These are phyloP conservation scores for Diatrype stigma DNA, from an alignment of 2,329 filamentous ascomycete genomes.

Conservation along the genomic window DNA sequence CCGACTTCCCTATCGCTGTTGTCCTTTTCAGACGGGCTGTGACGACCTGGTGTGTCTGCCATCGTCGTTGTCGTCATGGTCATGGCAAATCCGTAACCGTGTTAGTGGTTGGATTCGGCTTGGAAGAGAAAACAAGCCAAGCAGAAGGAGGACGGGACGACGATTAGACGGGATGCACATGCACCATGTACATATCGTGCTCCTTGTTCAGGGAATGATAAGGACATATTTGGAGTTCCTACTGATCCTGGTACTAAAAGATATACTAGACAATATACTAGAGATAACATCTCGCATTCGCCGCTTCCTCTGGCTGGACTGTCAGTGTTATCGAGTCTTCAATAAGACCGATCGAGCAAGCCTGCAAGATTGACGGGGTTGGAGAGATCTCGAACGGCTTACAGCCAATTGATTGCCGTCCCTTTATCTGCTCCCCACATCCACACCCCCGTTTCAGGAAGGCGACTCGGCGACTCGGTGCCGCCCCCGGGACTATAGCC, in stretches of 20 bases:
- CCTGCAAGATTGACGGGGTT: background rate
- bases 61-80: background rate
- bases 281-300: background rate
- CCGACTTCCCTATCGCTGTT: slow-evolving; percentile 5
- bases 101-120: background rate
- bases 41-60: background rate
- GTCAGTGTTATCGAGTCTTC: background rate
- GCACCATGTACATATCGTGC: too few relatives aligned
- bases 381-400: background rate
- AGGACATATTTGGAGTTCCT: too few relatives aligned
- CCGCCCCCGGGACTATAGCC: too few relatives aligned
- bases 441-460: slow-evolving; percentile 4
- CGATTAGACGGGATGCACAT: too few relatives aligned
- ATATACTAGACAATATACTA: too few relatives aligned
- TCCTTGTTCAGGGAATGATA: background rate
- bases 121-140: background rate
- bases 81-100: background rate
- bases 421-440: slow-evolving; percentile 10
- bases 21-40: slow-evolving; percentile 1
- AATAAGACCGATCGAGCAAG: slow-evolving; percentile 2
- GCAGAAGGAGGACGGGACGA: background rate
- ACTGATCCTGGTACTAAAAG: too few relatives aligned
- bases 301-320: background rate
- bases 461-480: too few relatives aligned
- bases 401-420: slow-evolving; percentile 7